A percentile compares a stretch with the other conserved stretches of the same genome.
phyloP scores from a whole-genome alignment of 169 alveolate species.

The Pseudocohnilembus persalinus region DNA sequence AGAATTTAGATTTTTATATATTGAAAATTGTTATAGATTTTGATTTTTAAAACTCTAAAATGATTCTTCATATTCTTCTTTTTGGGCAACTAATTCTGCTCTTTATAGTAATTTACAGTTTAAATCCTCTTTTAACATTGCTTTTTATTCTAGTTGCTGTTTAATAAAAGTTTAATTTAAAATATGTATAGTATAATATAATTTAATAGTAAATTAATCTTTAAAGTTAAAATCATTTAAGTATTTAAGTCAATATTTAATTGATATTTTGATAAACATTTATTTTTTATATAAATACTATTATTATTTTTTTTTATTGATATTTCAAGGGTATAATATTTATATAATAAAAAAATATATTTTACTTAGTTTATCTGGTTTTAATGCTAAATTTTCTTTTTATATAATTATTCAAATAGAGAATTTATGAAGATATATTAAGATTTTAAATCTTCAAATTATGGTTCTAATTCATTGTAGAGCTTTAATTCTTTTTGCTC shows the following conservation, averaged over 20 bases:
- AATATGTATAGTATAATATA: no score
- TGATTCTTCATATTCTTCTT: slow-evolving; percentile 36
- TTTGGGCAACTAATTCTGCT: slow-evolving; percentile 44
- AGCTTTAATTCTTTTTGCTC: neutral
- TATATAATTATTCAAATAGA: neutral
- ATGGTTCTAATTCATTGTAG: neutral
- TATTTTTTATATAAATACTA: no score
- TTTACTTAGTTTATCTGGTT: neutral
- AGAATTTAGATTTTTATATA: no score
- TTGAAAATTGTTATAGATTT: slow-evolving; percentile 23
- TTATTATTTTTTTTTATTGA: no score
- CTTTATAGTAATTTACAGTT: slow-evolving; percentile 43
- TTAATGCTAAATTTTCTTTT: neutral
- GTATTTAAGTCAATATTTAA: no score
- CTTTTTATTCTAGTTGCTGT: slow-evolving; percentile 21
- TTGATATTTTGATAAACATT: no score
- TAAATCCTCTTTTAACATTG: slow-evolving; percentile 40
- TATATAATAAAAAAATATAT: no score
- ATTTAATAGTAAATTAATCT: no score
- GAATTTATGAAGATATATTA: no score
- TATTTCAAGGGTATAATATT: no score
- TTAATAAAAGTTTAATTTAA: neutral
- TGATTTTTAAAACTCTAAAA: slow-evolving; percentile 18
- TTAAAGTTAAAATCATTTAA: no score
- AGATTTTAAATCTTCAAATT: neutral